These are phyloP conservation scores for Globisporangium viniferum DNA, from an alignment of 352 stramenopile genomes.

Conservation along the genomic window DNA sequence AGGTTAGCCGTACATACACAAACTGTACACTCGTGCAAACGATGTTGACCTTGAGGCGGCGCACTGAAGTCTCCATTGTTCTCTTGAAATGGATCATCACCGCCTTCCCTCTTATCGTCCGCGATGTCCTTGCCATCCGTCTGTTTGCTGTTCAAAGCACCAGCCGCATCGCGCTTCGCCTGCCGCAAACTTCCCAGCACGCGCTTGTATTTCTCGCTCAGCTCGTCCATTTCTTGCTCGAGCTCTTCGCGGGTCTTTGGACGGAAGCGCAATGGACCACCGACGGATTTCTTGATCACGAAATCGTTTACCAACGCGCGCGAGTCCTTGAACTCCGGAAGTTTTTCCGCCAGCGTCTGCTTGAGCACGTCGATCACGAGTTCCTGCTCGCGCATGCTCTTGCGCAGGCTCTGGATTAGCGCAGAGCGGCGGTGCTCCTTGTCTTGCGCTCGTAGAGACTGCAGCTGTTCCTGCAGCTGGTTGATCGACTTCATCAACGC, in stretches of 20 bases:
- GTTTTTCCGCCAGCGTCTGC: conserved; percentile 60
- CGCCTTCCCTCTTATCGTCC: conserved; percentile 12
- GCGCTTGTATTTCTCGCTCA: conserved; percentile 74
- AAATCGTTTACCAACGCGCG: conserved; percentile 80
- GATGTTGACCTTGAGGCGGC: conserved; percentile 1
- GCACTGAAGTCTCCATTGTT: conserved; percentile 1
- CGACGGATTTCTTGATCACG: conserved; percentile 75
- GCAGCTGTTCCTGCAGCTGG: conserved; percentile 75
- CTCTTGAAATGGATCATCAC: conserved; percentile 9
- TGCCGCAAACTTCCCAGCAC: conserved; percentile 61
- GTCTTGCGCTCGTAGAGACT: conserved; percentile 69
- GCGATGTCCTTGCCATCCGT: conserved; percentile 22
- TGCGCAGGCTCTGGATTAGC: conserved; percentile 79
- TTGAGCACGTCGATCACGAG: conserved; percentile 86
- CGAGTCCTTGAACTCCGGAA: conserved; percentile 60
- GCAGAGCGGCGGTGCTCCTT: conserved; percentile 85
- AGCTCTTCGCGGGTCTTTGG: conserved; percentile 86
- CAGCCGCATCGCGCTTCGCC: conserved; percentile 22
- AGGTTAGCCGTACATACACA: not conserved
- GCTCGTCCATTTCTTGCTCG: conserved; percentile 68
- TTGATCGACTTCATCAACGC: conserved; percentile 85
- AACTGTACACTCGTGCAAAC: not conserved
- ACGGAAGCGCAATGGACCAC: conserved; percentile 75
- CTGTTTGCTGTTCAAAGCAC: conserved; percentile 23
- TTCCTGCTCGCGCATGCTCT: conserved; percentile 77